Conservation (phyloP, 1,284 basidiomycete genomes). For the Vanrija humicola region DNA sequence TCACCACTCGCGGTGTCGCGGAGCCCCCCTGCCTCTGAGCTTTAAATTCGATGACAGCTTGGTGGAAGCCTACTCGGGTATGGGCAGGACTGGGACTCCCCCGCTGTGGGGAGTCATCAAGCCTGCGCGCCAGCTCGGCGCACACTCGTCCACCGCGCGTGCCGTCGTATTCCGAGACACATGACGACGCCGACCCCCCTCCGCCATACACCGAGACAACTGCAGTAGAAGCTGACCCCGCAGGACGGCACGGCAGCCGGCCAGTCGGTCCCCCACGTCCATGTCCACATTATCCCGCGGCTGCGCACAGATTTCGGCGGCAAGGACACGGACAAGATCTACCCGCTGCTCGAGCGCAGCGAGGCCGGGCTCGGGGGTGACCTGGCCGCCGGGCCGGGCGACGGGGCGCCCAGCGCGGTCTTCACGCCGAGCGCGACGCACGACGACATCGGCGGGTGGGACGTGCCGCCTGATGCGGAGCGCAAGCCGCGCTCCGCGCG, state of each 20-base stretch:
- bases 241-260: constrained; percentile 82
- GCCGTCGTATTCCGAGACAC: no score
- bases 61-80: no score
- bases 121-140: no score
- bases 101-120: no score
- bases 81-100: no score
- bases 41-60: no score
- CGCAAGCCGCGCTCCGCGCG: constrained; percentile 61
- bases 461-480: constrained; percentile 60
- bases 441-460: constrained; percentile 43
- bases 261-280: constrained; percentile 83
- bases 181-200: no score
- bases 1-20: neutral
- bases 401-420: neutral
- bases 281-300: constrained; percentile 82
- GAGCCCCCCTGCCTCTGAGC: no score
- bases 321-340: constrained; percentile 65
- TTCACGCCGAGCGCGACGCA: neutral
- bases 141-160: no score
- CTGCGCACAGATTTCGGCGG: constrained; percentile 57
- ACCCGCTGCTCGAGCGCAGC: constrained; percentile 67
- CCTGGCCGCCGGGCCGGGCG: neutral
- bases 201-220: no score
- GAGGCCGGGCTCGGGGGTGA: constrained; percentile 51
- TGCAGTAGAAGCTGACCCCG: neutral